These are phyloP conservation scores for Saccharomycodes ludwigii DNA, from an alignment of 805 yeast genomes.

Conservation along the genomic window DNA sequence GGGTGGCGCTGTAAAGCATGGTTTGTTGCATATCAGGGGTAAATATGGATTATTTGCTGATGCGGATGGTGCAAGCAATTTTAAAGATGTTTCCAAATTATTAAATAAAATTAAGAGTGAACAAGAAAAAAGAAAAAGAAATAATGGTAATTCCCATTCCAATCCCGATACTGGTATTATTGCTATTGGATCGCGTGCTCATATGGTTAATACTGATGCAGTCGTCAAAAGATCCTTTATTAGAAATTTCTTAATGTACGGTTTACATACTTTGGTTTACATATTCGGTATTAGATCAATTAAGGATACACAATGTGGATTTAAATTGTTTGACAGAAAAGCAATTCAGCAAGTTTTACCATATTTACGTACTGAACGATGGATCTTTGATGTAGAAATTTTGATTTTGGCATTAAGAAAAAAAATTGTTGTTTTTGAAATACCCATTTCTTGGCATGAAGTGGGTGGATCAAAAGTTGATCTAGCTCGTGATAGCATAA, in stretches of 20 bases:
- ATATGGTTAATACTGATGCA: conserved; percentile 91
- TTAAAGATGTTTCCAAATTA: conserved; percentile 52
- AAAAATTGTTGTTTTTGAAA: conserved; percentile 53
- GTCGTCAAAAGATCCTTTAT: conserved; percentile 88
- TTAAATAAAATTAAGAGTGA: conserved; percentile 27
- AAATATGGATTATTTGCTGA: conserved; percentile 76
- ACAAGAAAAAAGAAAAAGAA: conserved; percentile 12
- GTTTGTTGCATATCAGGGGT: conserved; percentile 67
- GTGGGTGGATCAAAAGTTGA: conserved; percentile 92
- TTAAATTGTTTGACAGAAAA: conserved; percentile 71
- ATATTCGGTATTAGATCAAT: conserved; percentile 80
- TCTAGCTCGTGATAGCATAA: conserved; percentile 77
- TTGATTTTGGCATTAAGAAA: conserved; percentile 69
- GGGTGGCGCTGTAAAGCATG: conserved; percentile 95
- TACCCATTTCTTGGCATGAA: conserved; percentile 93
- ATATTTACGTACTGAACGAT: conserved; percentile 88
- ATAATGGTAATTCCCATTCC: conserved; percentile 28
- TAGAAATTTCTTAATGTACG: conserved; percentile 86
- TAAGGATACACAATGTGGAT: conserved; percentile 95
- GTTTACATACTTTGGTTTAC: conserved; percentile 74
- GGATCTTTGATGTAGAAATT: conserved; percentile 97
- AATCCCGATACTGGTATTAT: too few relatives aligned
- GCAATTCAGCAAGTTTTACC: conserved; percentile 67
- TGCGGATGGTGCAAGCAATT: conserved; percentile 92
- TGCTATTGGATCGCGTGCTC: conserved; percentile 90